Evolutionary conservation across 495 filamentous ascomycete genomes (phyloP), one percentile per base, ranked within the genome.

Genomic region (Aspergillus diversus): DNA sequence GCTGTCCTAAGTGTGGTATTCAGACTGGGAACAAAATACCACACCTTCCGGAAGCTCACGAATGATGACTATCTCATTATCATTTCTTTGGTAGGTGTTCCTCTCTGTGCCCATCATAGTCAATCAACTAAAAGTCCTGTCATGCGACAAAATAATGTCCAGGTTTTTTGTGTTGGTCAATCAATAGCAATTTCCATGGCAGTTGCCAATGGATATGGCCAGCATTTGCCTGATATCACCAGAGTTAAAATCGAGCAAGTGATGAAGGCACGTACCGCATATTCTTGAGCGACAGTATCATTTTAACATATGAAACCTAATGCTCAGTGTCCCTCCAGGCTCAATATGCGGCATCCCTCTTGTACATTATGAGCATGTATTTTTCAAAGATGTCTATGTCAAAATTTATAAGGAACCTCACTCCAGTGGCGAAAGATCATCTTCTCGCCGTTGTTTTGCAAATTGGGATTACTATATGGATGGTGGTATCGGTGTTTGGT

Each of bases 371-470:
- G 15, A 74, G 71, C 16, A 60, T 74, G 16, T 60, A 39, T 21
- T 55, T 70, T 35, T 75, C 72, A 15, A 75, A 73, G 55, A 17
- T 75, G 48, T 71, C 72, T 5, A 51, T 75, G 16, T 65, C 58
- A 21, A 33, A 63, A 6, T 73, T 75, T 49, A 67, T 74, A 52
- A 61, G 59, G 8, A 69, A 68, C 33, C 60, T 70, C 31, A 72
- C 63, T 4, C 71, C 68, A 9, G 62, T 59, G 0, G 33, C 49
- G 8, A 64, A 56, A 27, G 69, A 72, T 33, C 55, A 65, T 51
- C 39, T 53, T 31, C 52, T 70, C 42, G 71, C 69, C 9, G 52
- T 50, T 9, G n/a, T 61, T 8, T 57, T 71, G 15, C 61, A 66
- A 50, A 56, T 53, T 1, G 48, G 65, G 2, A 49, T 63, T 5